Conservation (phyloP, 768 basidiomycete species). For the Rubroboletus satanas region DNA sequence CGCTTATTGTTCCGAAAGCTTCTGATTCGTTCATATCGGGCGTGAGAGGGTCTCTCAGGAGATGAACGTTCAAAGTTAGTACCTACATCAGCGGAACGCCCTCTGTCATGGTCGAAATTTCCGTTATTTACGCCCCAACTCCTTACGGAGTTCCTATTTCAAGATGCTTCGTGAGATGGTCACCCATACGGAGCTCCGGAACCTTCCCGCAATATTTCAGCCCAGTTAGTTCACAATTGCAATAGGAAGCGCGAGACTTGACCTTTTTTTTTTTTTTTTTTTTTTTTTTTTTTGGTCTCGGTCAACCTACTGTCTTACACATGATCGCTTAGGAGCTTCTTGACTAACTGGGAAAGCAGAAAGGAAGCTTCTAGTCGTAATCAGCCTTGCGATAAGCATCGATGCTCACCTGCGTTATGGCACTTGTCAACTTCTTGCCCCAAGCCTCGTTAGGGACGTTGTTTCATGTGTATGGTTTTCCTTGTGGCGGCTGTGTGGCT, state of each 20-base stretch:
- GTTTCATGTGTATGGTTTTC: conserved; percentile 1
- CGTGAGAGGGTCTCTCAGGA: not conserved
- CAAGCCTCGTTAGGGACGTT: not conserved
- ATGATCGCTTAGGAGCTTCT: conserved; percentile 1
- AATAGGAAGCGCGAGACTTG: not conserved
- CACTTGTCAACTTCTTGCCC: not conserved
- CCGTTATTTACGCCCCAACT: conserved; percentile 25
- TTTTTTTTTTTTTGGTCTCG: not conserved
- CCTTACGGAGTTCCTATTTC: conserved; percentile 4
- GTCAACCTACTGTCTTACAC: not conserved
- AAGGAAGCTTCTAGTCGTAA: not conserved
- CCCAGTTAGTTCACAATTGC: not conserved
- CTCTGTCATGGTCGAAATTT: not conserved
- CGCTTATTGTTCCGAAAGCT: not conserved
- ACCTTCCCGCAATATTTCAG: not conserved
- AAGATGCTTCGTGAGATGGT: conserved; percentile 6
- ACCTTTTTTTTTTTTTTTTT: not conserved
- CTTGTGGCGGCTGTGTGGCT: conserved; percentile 10
- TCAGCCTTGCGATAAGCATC: not conserved
- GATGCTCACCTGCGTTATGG: not conserved
- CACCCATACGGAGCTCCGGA: not conserved
- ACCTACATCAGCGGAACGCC: not conserved
- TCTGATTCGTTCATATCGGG: not conserved
- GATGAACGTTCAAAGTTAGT: conserved; percentile 1
- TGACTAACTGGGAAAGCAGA: conserved; percentile 2